Evolutionary conservation across 371 early-diverging fungal species (phyloP).

Genomic region (Conidiobolus incongruus): DNA sequence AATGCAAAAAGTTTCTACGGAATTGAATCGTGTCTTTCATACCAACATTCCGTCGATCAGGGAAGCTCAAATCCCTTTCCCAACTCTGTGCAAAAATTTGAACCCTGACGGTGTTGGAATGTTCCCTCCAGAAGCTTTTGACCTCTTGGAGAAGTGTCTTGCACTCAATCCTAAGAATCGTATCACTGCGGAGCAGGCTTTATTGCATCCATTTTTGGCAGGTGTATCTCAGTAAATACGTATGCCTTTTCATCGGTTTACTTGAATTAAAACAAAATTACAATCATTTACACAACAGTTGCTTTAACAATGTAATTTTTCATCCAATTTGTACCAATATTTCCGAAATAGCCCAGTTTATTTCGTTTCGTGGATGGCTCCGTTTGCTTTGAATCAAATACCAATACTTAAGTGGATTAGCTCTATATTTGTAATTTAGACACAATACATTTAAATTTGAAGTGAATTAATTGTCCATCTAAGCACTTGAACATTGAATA

Average conservation of each 20-base stretch:
- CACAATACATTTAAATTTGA: too few relatives aligned
- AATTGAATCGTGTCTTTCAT: conserved; percentile 26
- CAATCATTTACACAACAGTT: too few relatives aligned
- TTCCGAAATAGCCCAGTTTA: too few relatives aligned
- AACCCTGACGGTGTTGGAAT: conserved; percentile 10
- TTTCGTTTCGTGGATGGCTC: too few relatives aligned
- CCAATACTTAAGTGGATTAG: too few relatives aligned
- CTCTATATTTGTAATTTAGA: too few relatives aligned
- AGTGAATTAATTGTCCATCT: too few relatives aligned
- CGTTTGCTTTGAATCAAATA: too few relatives aligned
- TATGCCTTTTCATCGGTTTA: not conserved
- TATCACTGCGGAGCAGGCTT: conserved; percentile 30
- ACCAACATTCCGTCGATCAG: conserved; percentile 29
- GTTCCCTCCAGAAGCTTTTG: conserved; percentile 13
- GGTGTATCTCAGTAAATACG: not conserved
- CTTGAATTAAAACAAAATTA: too few relatives aligned
- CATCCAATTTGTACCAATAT: too few relatives aligned
- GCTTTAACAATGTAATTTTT: too few relatives aligned
- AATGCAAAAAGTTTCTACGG: conserved; percentile 46
- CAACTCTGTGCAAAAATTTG: conserved; percentile 14
- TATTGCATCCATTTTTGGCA: conserved; percentile 26
- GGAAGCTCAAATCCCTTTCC: conserved; percentile 13
- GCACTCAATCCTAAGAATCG: conserved; percentile 18
- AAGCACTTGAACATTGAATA: too few relatives aligned
- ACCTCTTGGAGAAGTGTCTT: conserved; percentile 19